Evolutionary conservation across 495 filamentous ascomycete genomes (phyloP).

Genomic region (Halenospora varia): DNA sequence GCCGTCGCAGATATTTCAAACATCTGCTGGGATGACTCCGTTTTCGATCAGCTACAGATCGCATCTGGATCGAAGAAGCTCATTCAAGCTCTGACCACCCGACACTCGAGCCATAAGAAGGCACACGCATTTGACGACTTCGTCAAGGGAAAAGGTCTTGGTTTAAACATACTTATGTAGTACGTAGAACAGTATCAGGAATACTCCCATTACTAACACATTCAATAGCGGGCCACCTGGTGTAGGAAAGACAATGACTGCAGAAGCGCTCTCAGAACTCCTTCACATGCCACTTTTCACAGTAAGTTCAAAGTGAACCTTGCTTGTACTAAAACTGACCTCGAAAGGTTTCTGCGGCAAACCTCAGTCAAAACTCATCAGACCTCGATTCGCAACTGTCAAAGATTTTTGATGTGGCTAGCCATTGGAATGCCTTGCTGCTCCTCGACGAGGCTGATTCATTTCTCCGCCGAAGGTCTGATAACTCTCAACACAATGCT

Average conservation of each 20-base stretch:
- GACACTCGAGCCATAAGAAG: constrained; percentile 1
- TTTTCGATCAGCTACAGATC: constrained; percentile 1
- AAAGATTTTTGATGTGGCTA: constrained; percentile 35
- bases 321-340: constrained; percentile 5
- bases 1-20: constrained; percentile 29
- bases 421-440: constrained; percentile 35
- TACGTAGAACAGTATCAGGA: constrained; percentile 7
- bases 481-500: constrained; percentile 10
- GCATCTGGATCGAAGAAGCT: background rate
- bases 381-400: constrained; percentile 36
- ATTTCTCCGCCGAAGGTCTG: constrained; percentile 33
- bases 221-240: constrained; percentile 46
- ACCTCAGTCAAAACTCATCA: constrained; percentile 3
- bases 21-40: constrained; percentile 20
- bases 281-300: constrained; percentile 6
- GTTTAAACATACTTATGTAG: constrained; percentile 9
- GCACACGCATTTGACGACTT: constrained; percentile 6
- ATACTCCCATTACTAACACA: constrained; percentile 4
- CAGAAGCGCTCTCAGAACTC: constrained; percentile 41
- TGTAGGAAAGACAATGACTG: constrained; percentile 55
- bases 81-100: constrained; percentile 7
- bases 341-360: constrained; percentile 2
- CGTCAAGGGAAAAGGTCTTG: constrained; percentile 5
- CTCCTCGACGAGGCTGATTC: constrained; percentile 37
- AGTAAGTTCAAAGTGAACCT: constrained; percentile 9